Conservation (phyloP, 2,329 filamentous ascomycete species). For the Bertia moriformis region DNA sequence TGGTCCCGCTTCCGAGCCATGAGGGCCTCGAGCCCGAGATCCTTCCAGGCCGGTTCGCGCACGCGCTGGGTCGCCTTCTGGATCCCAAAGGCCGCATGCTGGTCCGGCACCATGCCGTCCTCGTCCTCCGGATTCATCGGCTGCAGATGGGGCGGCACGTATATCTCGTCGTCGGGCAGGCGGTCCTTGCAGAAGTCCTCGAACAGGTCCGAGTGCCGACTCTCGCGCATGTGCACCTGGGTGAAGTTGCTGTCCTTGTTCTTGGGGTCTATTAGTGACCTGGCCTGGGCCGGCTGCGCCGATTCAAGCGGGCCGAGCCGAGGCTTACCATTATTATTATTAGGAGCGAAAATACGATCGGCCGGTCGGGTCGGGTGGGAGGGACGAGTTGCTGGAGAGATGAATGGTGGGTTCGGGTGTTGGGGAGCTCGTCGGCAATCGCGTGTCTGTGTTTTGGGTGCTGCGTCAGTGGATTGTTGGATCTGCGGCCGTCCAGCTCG, state of each 20-base stretch:
- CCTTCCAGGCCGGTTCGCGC: conserved; percentile 64
- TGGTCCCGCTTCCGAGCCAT: conserved; percentile 44
- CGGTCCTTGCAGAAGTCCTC: conserved; percentile 62
- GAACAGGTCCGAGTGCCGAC: conserved; percentile 64
- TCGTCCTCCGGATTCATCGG: conserved; percentile 78
- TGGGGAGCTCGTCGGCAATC: too few relatives aligned
- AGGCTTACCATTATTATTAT: too few relatives aligned
- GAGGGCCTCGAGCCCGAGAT: conserved; percentile 58
- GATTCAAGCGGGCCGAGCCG: too few relatives aligned
- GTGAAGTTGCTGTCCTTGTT: conserved; percentile 66
- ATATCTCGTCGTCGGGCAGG: conserved; percentile 65
- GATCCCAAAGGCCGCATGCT: conserved; percentile 78
- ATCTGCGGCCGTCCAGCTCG: too few relatives aligned
- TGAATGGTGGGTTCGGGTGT: too few relatives aligned
- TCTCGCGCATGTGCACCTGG: conserved; percentile 59
- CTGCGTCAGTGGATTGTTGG: too few relatives aligned
- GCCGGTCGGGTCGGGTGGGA: too few relatives aligned
- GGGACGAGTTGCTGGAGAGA: too few relatives aligned
- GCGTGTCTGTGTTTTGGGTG: too few relatives aligned
- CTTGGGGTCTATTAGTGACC: too few relatives aligned
- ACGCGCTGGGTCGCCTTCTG: conserved; percentile 62
- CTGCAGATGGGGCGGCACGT: conserved; percentile 66
- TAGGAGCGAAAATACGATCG: too few relatives aligned
- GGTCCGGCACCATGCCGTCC: conserved; percentile 76
- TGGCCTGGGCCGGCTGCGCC: too few relatives aligned